phyloP scores from a whole-genome alignment of 2,329 filamentous ascomycete species.

The Xylariaceae sp. region DNA sequence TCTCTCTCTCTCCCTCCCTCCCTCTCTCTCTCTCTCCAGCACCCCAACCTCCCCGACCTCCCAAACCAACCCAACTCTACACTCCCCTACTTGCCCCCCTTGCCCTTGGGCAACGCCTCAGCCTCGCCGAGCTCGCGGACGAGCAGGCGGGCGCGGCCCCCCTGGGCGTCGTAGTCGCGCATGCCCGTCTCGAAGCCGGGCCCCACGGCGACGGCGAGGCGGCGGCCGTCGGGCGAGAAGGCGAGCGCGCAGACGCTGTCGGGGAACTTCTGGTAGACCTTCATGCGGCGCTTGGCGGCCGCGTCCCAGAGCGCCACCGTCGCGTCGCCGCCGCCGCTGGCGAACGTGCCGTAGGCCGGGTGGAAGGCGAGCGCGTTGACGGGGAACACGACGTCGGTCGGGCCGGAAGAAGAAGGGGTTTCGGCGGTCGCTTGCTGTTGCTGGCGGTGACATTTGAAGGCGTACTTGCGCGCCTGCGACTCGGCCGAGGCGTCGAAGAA shows the following conservation, averaged over 20 bases:
- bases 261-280: slow-evolving; percentile 79
- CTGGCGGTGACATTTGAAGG: slow-evolving; percentile 96
- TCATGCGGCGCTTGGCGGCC: slow-evolving; percentile 79
- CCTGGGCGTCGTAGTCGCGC: slow-evolving; percentile 65
- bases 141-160: slow-evolving; percentile 69
- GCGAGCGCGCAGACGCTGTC: slow-evolving; percentile 70
- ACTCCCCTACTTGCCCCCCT: too few relatives aligned
- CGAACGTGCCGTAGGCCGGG: slow-evolving; percentile 75
- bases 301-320: slow-evolving; percentile 93
- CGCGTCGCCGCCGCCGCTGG: slow-evolving; percentile 81
- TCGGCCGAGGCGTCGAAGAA: slow-evolving; percentile 90
- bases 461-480: slow-evolving; percentile 89
- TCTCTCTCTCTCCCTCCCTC: too few relatives aligned
- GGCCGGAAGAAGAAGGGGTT: slow-evolving; percentile 30
- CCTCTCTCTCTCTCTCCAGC: too few relatives aligned
- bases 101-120: slow-evolving; percentile 78
- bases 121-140: slow-evolving; percentile 78
- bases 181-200: slow-evolving; percentile 84
- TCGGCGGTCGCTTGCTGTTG: slow-evolving; percentile 49
- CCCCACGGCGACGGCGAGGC: slow-evolving; percentile 72
- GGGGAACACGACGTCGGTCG: slow-evolving; percentile 77
- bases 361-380: slow-evolving; percentile 89
- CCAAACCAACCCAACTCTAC: too few relatives aligned
- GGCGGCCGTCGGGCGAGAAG: slow-evolving; percentile 71
- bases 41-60: too few relatives aligned